These are phyloP conservation scores for Thozetella sp. DNA, from an alignment of 495 filamentous ascomycete genomes.

Conservation along the genomic window DNA sequence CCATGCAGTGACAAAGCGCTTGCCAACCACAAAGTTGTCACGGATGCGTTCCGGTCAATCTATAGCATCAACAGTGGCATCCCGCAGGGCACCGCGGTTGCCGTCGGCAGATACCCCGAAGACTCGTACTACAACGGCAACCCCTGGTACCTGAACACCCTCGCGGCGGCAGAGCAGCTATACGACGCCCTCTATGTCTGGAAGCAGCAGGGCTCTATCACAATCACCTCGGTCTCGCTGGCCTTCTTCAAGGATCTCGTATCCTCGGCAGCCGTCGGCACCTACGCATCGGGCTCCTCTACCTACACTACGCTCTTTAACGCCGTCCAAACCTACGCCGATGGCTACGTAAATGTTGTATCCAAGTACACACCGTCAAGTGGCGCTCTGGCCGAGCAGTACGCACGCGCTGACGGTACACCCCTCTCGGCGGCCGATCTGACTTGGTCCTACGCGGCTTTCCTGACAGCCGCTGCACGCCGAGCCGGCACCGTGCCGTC, in stretches of 20 bases:
- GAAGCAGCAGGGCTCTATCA: constrained; percentile 52
- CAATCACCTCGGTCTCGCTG: constrained; percentile 52
- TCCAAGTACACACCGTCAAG: constrained; percentile 45
- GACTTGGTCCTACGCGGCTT: constrained; percentile 72
- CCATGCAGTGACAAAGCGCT: constrained; percentile 65
- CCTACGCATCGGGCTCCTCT: constrained; percentile 43
- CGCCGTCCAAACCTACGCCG: constrained; percentile 63
- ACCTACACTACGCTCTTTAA: constrained; percentile 53
- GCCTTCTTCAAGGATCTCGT: constrained; percentile 60
- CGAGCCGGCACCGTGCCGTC: constrained; percentile 50
- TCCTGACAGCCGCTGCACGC: constrained; percentile 57
- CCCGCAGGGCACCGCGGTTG: constrained; percentile 51
- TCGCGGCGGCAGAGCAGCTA: constrained; percentile 66
- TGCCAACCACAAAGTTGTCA: constrained; percentile 64
- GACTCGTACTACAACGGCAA: constrained; percentile 69
- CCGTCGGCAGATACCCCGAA: constrained; percentile 70
- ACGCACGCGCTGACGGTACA: constrained; percentile 47
- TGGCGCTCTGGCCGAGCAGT: constrained; percentile 66
- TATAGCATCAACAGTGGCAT: constrained; percentile 60
- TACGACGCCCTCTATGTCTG: constrained; percentile 67
- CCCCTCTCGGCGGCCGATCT: constrained; percentile 61
- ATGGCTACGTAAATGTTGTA: constrained; percentile 61
- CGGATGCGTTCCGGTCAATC: constrained; percentile 63
- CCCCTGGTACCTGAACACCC: constrained; percentile 67
- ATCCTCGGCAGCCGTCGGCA: constrained; percentile 47